phyloP scores from a whole-genome alignment of 2,329 filamentous ascomycete species.

The Ophidiomyces ophidiicola region DNA sequence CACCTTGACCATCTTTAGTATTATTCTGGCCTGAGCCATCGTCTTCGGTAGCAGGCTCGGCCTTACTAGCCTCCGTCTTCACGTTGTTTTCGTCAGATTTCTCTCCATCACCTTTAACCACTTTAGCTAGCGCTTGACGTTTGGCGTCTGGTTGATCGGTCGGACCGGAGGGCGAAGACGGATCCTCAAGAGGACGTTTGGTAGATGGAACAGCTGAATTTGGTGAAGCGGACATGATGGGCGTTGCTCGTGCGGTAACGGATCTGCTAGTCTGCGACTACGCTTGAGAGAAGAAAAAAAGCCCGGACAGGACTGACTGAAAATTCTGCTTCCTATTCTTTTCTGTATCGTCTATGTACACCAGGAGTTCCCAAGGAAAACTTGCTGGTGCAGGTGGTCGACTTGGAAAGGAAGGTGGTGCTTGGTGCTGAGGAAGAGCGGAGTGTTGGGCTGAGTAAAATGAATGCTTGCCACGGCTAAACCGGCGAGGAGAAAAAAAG shows the following conservation, averaged over 20 bases:
- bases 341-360: conserved; percentile 60
- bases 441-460: conserved; percentile 11
- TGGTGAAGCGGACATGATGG: conserved; percentile 59
- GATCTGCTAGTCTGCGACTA: conserved; percentile 25
- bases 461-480: conserved; percentile 9
- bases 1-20: conserved; percentile 49
- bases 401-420: conserved; percentile 17
- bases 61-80: conserved; percentile 35
- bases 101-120: conserved; percentile 53
- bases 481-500: conserved; percentile 16
- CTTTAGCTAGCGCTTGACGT: conserved; percentile 88
- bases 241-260: conserved; percentile 20
- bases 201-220: conserved; percentile 37
- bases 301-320: conserved; percentile 33
- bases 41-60: conserved; percentile 28
- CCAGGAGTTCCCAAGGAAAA: conserved; percentile 80
- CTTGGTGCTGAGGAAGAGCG: conserved; percentile 12
- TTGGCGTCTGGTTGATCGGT: conserved; percentile 95
- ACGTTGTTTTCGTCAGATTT: conserved; percentile 21
- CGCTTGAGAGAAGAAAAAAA: conserved; percentile 18
- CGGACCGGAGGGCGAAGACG: conserved; percentile 82
- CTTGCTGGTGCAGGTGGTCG: conserved; percentile 62
- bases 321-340: conserved; percentile 38
- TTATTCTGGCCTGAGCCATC: conserved; percentile 30
- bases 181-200: conserved; percentile 94